Conservation (phyloP, 345 rosid species). For the Gossypium longicalyx region DNA sequence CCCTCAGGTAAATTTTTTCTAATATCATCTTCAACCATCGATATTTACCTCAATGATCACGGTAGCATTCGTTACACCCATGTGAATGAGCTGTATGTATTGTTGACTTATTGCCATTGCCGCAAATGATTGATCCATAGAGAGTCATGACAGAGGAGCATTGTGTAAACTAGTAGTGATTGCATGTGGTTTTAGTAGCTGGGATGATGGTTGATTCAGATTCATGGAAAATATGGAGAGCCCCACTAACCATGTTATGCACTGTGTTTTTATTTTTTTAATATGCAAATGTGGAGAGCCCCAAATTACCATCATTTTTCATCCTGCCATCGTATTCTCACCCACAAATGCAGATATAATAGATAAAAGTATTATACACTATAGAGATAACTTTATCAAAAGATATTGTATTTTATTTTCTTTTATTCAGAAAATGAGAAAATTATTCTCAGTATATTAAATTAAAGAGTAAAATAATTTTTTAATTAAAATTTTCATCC, state of each 20-base stretch:
- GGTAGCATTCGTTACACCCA: slow-evolving; percentile 16
- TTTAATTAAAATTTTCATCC: too few relatives aligned
- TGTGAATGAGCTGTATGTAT: slow-evolving; percentile 63
- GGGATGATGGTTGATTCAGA: slow-evolving; percentile 30
- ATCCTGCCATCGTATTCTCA: neutral
- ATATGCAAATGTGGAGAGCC: neutral
- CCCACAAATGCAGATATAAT: too few relatives aligned
- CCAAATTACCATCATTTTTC: neutral
- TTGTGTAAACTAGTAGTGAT: slow-evolving; percentile 30
- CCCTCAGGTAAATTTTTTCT: slow-evolving; percentile 39
- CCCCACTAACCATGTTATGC: slow-evolving; percentile 31
- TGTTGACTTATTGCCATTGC: slow-evolving; percentile 11
- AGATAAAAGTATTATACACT: too few relatives aligned
- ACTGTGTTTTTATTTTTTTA: neutral
- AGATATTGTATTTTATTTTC: too few relatives aligned
- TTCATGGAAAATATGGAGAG: slow-evolving; percentile 20
- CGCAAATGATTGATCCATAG: slow-evolving; percentile 33
- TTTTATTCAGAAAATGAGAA: too few relatives aligned
- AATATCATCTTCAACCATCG: neutral
- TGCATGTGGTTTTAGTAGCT: slow-evolving; percentile 35
- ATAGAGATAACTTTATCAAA: too few relatives aligned
- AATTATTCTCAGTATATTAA: too few relatives aligned
- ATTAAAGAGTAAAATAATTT: too few relatives aligned
- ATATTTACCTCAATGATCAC: neutral
- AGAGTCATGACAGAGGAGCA: slow-evolving; percentile 37